These are phyloP conservation scores for Cordyceps fumosorosea DNA, from an alignment of 2,329 filamentous ascomycete genomes.

Conservation along the genomic window DNA sequence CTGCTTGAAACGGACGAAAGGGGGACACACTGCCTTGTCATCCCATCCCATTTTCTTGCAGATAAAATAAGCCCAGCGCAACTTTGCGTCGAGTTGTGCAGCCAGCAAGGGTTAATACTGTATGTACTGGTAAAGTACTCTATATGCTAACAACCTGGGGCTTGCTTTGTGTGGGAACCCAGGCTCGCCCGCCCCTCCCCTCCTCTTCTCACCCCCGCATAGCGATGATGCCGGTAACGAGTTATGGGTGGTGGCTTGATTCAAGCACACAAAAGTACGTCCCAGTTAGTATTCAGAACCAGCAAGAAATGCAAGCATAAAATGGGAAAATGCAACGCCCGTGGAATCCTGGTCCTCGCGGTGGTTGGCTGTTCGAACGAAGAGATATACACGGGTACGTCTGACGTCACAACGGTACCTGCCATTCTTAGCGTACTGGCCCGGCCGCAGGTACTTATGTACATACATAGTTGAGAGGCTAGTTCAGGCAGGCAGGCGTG, in stretches of 20 bases:
- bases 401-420: constrained; percentile 3
- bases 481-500: background rate
- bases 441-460: background rate
- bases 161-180: background rate
- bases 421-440: background rate
- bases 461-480: no score
- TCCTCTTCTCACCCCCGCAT: background rate
- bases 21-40: background rate
- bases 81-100: constrained; percentile 6
- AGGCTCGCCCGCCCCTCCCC: background rate
- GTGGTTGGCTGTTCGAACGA: background rate
- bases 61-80: constrained; percentile 5
- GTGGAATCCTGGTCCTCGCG: background rate
- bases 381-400: background rate
- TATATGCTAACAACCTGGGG: no score
- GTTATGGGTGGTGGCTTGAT: background rate
- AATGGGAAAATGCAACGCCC: background rate
- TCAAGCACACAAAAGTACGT: background rate
- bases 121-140: background rate
- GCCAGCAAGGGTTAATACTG: background rate
- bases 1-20: background rate
- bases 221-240: background rate
- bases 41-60: background rate
- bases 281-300: background rate
- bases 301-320: background rate